Conservation (phyloP, 495 filamentous ascomycete genomes). For the Sporormia fimetaria region DNA sequence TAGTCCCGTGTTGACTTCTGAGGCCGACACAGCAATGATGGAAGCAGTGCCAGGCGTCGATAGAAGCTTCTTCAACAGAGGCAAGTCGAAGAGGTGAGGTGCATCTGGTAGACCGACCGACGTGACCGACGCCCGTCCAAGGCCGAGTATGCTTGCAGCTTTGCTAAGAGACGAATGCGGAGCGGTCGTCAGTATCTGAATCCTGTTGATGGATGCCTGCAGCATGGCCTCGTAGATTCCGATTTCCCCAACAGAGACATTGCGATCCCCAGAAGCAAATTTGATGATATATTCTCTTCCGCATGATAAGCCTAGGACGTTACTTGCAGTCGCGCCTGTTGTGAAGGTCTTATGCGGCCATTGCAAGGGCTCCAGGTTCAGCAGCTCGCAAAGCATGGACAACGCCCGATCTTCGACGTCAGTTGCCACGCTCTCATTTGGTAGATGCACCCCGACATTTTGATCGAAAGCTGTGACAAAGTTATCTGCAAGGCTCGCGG, state of each 20-base stretch:
- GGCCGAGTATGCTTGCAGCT: conserved; percentile 66
- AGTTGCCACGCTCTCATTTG: conserved; percentile 59
- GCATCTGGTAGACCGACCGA: conserved; percentile 43
- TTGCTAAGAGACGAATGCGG: conserved; percentile 76
- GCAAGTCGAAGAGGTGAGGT: conserved; percentile 58
- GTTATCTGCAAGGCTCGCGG: conserved; percentile 75
- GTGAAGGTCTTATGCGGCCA: conserved; percentile 66
- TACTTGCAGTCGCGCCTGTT: conserved; percentile 79
- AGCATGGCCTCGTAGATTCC: conserved; percentile 59
- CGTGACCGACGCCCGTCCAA: conserved; percentile 60
- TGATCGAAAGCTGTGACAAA: conserved; percentile 69
- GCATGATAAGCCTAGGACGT: conserved; percentile 53
- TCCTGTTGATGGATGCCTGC: conserved; percentile 47
- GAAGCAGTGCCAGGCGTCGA: conserved; percentile 43
- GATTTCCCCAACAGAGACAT: conserved; percentile 46
- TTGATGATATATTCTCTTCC: conserved; percentile 19
- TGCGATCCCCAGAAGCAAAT: conserved; percentile 24
- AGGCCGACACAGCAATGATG: conserved; percentile 69
- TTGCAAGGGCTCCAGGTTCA: conserved; percentile 42
- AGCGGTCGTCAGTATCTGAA: conserved; percentile 69
- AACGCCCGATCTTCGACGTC: conserved; percentile 64
- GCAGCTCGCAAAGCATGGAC: conserved; percentile 53
- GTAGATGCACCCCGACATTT: conserved; percentile 76
- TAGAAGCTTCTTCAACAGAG: conserved; percentile 45
- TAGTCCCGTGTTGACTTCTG: conserved; percentile 83